Conservation (phyloP, 805 yeast species). For the Pichia phayaonensis region DNA sequence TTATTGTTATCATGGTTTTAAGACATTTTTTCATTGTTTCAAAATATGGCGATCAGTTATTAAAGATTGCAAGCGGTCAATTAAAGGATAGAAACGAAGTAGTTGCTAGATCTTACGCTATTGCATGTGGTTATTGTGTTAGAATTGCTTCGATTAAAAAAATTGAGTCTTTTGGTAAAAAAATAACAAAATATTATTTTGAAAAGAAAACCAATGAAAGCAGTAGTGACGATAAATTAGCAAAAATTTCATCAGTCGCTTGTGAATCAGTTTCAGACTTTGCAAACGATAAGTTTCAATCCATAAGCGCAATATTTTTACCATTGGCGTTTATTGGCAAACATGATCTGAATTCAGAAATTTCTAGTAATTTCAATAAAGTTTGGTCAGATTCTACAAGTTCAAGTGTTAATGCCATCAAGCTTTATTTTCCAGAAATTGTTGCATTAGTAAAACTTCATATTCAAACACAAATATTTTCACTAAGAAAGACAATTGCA, state of each 20-base stretch:
- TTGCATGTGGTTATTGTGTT: slow-evolving; percentile 71
- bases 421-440: slow-evolving; percentile 65
- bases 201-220: slow-evolving; percentile 24
- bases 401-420: slow-evolving; percentile 64
- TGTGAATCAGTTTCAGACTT: slow-evolving; percentile 60
- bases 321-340: slow-evolving; percentile 78
- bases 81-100: slow-evolving; percentile 65
- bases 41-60: slow-evolving; percentile 53
- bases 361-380: slow-evolving; percentile 42
- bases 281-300: slow-evolving; percentile 58
- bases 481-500: slow-evolving; percentile 64
- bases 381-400: slow-evolving; percentile 77
- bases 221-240: slow-evolving; percentile 31
- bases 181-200: slow-evolving; percentile 51
- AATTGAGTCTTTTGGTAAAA: slow-evolving; percentile 45
- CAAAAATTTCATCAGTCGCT: slow-evolving; percentile 51
- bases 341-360: slow-evolving; percentile 48
- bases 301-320: slow-evolving; percentile 54
- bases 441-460: slow-evolving; percentile 40
- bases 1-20: slow-evolving; percentile 56
- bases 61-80: slow-evolving; percentile 51
- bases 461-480: slow-evolving; percentile 52
- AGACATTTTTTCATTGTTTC: slow-evolving; percentile 40
- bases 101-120: slow-evolving; percentile 67
- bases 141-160: slow-evolving; percentile 49